phyloP scores from a whole-genome alignment of 75 land plant species.

The Adiantum capillusveneris region DNA sequence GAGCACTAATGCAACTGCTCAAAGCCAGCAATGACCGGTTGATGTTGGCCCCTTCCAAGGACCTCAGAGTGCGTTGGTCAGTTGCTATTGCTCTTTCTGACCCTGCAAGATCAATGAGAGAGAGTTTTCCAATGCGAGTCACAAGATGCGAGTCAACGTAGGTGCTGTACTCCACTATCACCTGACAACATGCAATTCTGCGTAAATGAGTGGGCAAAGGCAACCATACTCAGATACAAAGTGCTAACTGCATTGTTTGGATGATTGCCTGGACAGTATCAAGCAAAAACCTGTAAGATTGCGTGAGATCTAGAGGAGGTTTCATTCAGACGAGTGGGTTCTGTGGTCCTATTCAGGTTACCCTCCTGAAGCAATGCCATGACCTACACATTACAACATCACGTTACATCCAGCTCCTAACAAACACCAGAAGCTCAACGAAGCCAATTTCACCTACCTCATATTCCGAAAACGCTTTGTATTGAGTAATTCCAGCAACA shows the following conservation, averaged over 20 bases:
- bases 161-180: constrained; percentile 11
- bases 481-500: constrained; percentile 15
- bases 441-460: constrained; percentile 12
- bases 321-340: constrained; percentile 22
- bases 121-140: constrained; percentile 18
- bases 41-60: constrained; percentile 27
- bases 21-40: constrained; percentile 22
- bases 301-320: constrained; percentile 32
- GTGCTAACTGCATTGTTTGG: too few relatives aligned
- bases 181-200: constrained; percentile 4
- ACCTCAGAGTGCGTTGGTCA: constrained; percentile 19
- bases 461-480: constrained; percentile 10
- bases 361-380: constrained; percentile 25
- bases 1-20: constrained; percentile 28
- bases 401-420: too few relatives aligned
- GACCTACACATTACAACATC: constrained; percentile 12
- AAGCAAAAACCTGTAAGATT: constrained; percentile 21
- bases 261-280: neutral
- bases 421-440: neutral
- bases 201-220: too few relatives aligned
- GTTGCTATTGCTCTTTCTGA: constrained; percentile 30
- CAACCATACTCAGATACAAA: too few relatives aligned
- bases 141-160: constrained; percentile 2
- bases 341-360: constrained; percentile 16
- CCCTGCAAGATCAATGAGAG: constrained; percentile 29